Evolutionary conservation across 176 grass and related monocot species (phyloP).

Genomic region (Eragrostis nindensis): DNA sequence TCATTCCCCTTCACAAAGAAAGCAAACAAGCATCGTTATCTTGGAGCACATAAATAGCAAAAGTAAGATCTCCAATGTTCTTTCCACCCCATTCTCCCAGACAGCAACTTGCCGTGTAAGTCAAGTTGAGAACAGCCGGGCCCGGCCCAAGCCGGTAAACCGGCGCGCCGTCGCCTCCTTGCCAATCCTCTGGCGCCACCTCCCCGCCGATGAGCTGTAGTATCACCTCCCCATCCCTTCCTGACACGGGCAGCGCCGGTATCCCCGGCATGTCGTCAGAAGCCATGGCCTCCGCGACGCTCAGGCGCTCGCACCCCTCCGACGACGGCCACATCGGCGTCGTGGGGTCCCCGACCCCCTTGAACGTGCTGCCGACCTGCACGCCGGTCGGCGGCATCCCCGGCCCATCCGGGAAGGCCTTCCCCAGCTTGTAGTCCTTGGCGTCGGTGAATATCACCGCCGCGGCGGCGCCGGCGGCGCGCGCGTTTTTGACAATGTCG

Average conservation of each 20-base stretch:
- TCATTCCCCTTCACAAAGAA: constrained; percentile 68
- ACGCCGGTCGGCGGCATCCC: constrained; percentile 84
- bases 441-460: constrained; percentile 77
- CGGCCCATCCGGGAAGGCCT: constrained; percentile 67
- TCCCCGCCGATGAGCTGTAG: constrained; percentile 57
- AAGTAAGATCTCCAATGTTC: not conserved
- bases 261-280: constrained; percentile 68
- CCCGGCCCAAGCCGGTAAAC: constrained; percentile 75
- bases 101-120: constrained; percentile 56
- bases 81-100: not conserved
- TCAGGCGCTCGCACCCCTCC: constrained; percentile 75
- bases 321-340: constrained; percentile 79
- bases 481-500: constrained; percentile 76
- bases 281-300: constrained; percentile 53
- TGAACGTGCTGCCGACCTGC: constrained; percentile 74
- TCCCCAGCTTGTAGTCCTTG: constrained; percentile 68
- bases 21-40: not conserved
- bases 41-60: not conserved
- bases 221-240: constrained; percentile 70
- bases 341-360: constrained; percentile 68
- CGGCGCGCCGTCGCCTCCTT: constrained; percentile 55
- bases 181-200: constrained; percentile 78
- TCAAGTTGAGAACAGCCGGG: constrained; percentile 74
- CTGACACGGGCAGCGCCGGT: constrained; percentile 82
- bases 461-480: constrained; percentile 63